Evolutionary conservation across 495 filamentous ascomycete species (phyloP), one percentile per base, ranked within the genome.

Genomic region (Neurospora sp.): DNA sequence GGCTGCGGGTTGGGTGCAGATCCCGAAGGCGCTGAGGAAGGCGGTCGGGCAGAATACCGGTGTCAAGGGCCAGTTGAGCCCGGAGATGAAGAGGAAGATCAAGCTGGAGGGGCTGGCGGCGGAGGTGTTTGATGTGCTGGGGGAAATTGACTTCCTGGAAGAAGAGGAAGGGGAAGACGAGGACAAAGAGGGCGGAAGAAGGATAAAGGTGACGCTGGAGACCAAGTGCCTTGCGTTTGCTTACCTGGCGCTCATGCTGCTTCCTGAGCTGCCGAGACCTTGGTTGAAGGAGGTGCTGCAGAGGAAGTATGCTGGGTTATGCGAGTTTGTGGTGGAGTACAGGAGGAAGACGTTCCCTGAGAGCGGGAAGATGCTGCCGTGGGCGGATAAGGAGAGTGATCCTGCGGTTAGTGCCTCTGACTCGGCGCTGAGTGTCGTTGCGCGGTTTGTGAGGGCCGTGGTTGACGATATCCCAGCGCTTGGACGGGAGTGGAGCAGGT

Each of bases 221-320:
- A 80, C 93, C n/a, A 91, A 97, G 81, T 97, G 92, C 78, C 76
- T 97, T 37, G 90, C 88, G 2, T 84, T 91, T 72, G 96, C 89
- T 27, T 97, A 95, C 80, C 81, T 98, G 53, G 86, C 88, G 9
- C 80, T 98, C 53, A 91, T 92, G 80, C 81, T 92, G 4, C 84
- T 91, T 22, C 89, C 92, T 3, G 85, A 91, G 0, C 78, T 96
- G 38, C 91, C 93, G 27, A 86, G 91, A 69, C 79, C 87, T 35
- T 97, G 92, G 89, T 84, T 97, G 27, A 82, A 84, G 68, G 87
- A 90, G 69, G 83, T 86, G 9, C 85, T 97, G 80, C 79, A 82
- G 70, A 79, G 74, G 71, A 87, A 88, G 75, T 91, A 88, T 69
- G 82, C 84, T 5, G 77, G 76, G 4, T 73, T 95, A 39, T 79